phyloP scores from a whole-genome alignment of 352 stramenopile species.

The Globisporangium spiculum region DNA sequence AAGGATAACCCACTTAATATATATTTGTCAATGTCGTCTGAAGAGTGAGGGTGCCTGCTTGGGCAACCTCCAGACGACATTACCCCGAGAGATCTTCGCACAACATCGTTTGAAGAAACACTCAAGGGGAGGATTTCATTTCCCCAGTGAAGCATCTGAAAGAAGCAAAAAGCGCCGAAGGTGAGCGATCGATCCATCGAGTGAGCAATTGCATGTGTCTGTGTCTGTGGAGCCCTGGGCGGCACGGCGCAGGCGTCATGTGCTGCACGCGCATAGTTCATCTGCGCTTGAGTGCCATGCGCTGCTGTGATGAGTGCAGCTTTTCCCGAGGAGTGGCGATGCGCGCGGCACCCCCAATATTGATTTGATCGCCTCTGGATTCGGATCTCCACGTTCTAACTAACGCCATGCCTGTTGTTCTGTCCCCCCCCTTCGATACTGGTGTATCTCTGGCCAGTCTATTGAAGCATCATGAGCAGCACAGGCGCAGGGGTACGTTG shows the following conservation, averaged over 20 bases:
- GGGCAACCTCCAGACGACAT: neutral
- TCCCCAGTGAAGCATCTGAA: neutral
- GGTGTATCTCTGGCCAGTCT: neutral
- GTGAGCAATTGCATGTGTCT: too few relatives aligned
- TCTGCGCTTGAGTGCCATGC: neutral
- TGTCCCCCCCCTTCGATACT: neutral
- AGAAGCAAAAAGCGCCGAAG: neutral
- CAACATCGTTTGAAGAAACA: neutral
- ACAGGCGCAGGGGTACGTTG: constrained; percentile 65
- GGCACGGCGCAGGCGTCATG: too few relatives aligned
- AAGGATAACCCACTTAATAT: too few relatives aligned
- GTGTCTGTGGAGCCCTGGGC: neutral
- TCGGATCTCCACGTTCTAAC: too few relatives aligned
- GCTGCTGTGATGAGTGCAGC: neutral
- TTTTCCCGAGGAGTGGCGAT: neutral
- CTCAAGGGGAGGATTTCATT: neutral
- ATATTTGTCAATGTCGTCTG: too few relatives aligned
- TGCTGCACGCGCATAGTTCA: neutral
- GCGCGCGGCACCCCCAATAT: too few relatives aligned
- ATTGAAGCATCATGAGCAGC: constrained; percentile 63
- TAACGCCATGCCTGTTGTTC: neutral
- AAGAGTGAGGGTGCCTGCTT: neutral
- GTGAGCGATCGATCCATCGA: neutral
- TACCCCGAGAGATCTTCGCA: neutral
- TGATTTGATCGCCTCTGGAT: neutral